Percentiles rank a stretch among this genome's conserved stretches.
Conservation (phyloP, 441 rosid species). For the Gossypium laxum region DNA sequence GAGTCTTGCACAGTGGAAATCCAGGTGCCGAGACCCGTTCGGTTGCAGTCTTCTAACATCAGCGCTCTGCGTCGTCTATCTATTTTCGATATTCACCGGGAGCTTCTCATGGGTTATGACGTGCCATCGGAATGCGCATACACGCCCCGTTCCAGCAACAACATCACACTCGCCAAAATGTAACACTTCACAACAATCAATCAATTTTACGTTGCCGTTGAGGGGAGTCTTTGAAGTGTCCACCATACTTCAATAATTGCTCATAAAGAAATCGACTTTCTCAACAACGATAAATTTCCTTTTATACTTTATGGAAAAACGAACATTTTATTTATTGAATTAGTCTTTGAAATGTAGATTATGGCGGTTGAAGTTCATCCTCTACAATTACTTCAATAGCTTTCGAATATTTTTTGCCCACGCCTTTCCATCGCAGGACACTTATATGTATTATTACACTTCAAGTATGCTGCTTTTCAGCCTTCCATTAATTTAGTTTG, state of each 20-base stretch:
- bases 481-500: background rate
- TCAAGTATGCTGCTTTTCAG: background rate
- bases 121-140: background rate
- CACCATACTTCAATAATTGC: too few species aligned
- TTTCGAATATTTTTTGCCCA: background rate
- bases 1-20: background rate
- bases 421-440: background rate
- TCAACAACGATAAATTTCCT: too few species aligned
- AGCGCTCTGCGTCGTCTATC: background rate
- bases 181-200: background rate
- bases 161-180: background rate
- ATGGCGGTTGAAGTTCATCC: background rate
- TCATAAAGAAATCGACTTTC: too few species aligned
- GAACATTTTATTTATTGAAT: too few species aligned
- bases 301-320: too few species aligned
- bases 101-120: background rate
- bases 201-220: too few species aligned
- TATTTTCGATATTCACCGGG: background rate
- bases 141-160: background rate
- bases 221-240: too few species aligned
- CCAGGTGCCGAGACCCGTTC: background rate
- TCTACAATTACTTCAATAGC: background rate
- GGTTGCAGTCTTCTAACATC: background rate
- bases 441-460: background rate
- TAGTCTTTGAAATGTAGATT: background rate